Percentiles rank a stretch among this genome's conserved stretches.
Conservation (phyloP, 345 rosid genomes). For the Linum lewisii region DNA sequence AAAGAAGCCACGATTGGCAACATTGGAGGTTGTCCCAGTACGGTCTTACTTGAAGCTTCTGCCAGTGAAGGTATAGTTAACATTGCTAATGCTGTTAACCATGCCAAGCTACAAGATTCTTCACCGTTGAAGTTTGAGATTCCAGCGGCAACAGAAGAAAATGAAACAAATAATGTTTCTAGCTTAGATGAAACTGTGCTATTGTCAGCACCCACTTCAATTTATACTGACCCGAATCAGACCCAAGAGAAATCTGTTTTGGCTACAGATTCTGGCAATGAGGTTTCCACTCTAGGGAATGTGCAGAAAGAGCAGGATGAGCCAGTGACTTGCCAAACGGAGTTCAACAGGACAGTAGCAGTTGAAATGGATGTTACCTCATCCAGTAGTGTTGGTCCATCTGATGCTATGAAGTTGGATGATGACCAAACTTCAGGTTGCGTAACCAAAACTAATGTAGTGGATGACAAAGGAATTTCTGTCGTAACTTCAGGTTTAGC, state of each 20-base stretch:
- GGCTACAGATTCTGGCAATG: conserved; percentile 14
- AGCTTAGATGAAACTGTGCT: conserved; percentile 26
- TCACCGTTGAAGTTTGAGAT: conserved; percentile 17
- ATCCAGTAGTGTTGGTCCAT: conserved; percentile 23
- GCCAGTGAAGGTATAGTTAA: conserved; percentile 12
- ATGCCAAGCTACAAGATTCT: conserved; percentile 16
- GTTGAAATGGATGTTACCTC: conserved; percentile 22
- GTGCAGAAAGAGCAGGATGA: conserved; percentile 24
- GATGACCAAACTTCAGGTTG: conserved; percentile 14
- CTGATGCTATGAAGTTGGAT: conserved; percentile 19
- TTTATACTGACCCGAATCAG: conserved; percentile 16
- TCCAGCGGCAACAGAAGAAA: conserved; percentile 13
- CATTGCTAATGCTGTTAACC: conserved; percentile 1
- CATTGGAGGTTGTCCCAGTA: conserved; percentile 20
- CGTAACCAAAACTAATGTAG: conserved; percentile 9
- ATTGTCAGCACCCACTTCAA: conserved; percentile 21
- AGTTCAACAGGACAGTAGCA: conserved; percentile 13
- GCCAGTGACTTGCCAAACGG: conserved; percentile 15
- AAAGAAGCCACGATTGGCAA: conserved; percentile 23
- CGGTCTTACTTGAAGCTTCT: conserved; percentile 27
- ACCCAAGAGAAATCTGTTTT: conserved; percentile 17
- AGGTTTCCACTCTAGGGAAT: conserved; percentile 20
- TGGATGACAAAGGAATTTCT: conserved; percentile 9
- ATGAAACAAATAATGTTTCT: conserved; percentile 11
- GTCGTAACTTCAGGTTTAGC: conserved; percentile 11